Evolutionary conservation across 345 rosid species (phyloP).

Genomic region (Eucalyptus regnans): DNA sequence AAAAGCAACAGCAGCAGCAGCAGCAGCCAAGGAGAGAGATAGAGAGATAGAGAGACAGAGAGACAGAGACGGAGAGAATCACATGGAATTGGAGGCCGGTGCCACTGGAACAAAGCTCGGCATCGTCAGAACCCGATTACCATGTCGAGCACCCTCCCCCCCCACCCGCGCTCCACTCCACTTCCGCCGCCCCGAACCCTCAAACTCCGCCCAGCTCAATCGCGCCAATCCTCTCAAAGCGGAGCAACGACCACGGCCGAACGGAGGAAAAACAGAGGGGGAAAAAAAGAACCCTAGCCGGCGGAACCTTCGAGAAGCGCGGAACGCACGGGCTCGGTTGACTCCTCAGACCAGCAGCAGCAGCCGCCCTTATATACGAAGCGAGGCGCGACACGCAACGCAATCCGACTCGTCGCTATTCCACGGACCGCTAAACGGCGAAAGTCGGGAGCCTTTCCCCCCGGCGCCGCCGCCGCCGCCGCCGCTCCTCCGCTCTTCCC

Average conservation of each 20-base stretch:
- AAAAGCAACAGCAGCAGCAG: neutral
- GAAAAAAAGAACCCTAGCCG: neutral
- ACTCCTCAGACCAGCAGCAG: neutral
- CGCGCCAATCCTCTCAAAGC: neutral
- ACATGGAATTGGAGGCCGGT: conserved; percentile 36
- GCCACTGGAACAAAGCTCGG: conserved; percentile 34
- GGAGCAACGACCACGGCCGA: neutral
- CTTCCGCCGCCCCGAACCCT: neutral
- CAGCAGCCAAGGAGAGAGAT: neutral
- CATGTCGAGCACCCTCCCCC: conserved; percentile 18
- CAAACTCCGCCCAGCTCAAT: neutral
- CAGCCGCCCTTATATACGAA: neutral
- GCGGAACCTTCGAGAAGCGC: neutral
- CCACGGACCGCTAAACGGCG: neutral
- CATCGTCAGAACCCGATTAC: conserved; percentile 26
- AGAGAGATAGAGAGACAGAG: neutral
- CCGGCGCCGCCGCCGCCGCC: neutral
- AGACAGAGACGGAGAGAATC: neutral
- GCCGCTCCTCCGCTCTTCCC: neutral
- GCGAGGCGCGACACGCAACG: neutral
- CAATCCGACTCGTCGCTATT: neutral
- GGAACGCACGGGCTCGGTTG: conserved; percentile 2
- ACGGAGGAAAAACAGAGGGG: neutral
- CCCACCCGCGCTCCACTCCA: neutral
- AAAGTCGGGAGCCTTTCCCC: neutral